Evolutionary conservation across 1,284 basidiomycete genomes (phyloP).

Genomic region (Marasmius oreades): DNA sequence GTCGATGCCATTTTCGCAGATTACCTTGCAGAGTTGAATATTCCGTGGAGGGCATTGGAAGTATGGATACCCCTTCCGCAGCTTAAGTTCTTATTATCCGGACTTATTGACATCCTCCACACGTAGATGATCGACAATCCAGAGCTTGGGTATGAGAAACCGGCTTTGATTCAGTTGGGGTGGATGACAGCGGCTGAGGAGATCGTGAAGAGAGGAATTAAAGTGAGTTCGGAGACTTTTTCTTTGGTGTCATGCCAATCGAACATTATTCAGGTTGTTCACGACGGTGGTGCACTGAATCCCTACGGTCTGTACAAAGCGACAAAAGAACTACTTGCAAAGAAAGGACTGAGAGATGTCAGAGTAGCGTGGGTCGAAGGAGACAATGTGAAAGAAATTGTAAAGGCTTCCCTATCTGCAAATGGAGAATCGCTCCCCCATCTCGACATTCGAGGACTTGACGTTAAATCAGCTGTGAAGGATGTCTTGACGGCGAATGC

Average conservation of each 20-base stretch:
- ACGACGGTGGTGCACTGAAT: slow-evolving; percentile 20
- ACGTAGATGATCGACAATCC: slow-evolving; percentile 9
- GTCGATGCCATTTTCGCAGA: slow-evolving; percentile 23
- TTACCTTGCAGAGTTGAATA: slow-evolving; percentile 21
- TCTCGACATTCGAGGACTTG: slow-evolving; percentile 13
- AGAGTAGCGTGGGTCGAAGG: slow-evolving; percentile 22
- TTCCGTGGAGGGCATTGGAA: slow-evolving; percentile 14
- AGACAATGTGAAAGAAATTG: slow-evolving; percentile 17
- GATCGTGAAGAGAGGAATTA: slow-evolving; percentile 18
- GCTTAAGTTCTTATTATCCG: background rate
- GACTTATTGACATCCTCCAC: background rate
- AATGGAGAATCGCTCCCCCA: slow-evolving; percentile 1
- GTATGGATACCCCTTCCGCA: background rate
- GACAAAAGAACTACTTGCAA: slow-evolving; percentile 12
- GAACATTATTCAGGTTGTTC: slow-evolving; percentile 19
- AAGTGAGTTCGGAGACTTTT: too few relatives aligned
- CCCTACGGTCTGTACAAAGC: slow-evolving; percentile 16
- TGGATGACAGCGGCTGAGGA: slow-evolving; percentile 15
- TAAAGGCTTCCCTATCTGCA: background rate
- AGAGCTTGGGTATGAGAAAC: slow-evolving; percentile 16
- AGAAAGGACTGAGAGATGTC: slow-evolving; percentile 13
- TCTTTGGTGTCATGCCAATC: too few relatives aligned
- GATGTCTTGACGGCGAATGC: slow-evolving; percentile 15
- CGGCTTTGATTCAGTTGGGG: slow-evolving; percentile 14
- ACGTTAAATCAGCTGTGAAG: slow-evolving; percentile 6